Percentiles rank a stretch among this genome's conserved stretches.
These are phyloP conservation scores for Cyclotella choctawhatcheeana DNA, from an alignment of 108 stramenopile genomes.

Conservation along the genomic window DNA sequence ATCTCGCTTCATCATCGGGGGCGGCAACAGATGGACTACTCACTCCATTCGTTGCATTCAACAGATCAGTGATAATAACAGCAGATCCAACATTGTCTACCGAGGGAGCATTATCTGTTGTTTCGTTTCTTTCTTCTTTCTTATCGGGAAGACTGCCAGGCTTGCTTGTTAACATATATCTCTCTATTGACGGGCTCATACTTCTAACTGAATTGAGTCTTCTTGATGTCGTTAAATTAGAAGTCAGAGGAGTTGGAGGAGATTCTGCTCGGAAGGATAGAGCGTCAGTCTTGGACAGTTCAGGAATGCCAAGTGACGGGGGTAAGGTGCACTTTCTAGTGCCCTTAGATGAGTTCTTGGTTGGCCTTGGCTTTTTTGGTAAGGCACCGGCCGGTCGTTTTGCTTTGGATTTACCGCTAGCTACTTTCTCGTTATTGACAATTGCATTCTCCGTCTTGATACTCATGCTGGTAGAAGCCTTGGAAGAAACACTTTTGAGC, in stretches of 20 bases:
- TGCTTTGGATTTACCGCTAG: not conserved
- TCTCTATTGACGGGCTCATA: not conserved
- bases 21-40: too few species aligned
- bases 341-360: not conserved
- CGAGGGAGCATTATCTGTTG: not conserved
- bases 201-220: not conserved
- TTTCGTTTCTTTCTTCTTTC: not conserved
- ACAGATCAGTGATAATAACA: not conserved
- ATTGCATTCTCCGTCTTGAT: not conserved
- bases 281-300: not conserved
- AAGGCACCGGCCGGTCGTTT: not conserved
- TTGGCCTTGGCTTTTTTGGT: not conserved
- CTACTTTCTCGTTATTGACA: too few species aligned
- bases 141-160: too few species aligned
- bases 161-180: too few species aligned
- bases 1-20: too few species aligned
- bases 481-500: too few species aligned
- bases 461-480: not conserved
- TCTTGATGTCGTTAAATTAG: not conserved
- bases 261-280: not conserved
- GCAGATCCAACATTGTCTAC: constrained; percentile 1
- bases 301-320: not conserved
- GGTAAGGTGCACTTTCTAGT: not conserved
- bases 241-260: not conserved
- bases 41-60: not conserved